Conservation (phyloP, 768 basidiomycete species). For the Leucosporidium scottii region DNA sequence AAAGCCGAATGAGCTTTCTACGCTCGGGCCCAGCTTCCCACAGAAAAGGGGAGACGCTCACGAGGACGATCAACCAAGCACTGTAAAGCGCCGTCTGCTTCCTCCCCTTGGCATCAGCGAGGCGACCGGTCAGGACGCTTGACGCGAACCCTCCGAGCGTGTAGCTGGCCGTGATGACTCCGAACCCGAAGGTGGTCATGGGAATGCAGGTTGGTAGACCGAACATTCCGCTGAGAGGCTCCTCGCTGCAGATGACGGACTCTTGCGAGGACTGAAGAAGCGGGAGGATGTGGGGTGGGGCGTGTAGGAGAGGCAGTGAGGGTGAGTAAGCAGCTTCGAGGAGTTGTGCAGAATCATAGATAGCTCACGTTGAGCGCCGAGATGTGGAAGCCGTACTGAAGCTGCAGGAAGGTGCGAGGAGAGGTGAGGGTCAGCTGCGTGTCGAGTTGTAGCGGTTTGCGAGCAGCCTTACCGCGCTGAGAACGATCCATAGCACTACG, state of each 20-base stretch:
- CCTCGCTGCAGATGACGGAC: slow-evolving; percentile 5
- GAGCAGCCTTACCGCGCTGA: background rate
- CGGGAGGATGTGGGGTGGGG: background rate
- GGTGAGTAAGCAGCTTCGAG: background rate
- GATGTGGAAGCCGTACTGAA: slow-evolving; percentile 83
- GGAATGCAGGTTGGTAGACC: slow-evolving; percentile 66
- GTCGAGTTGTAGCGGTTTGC: background rate
- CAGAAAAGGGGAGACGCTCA: background rate
- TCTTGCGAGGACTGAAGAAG: background rate
- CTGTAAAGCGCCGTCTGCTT: slow-evolving; percentile 60
- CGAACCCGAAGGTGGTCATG: slow-evolving; percentile 70
- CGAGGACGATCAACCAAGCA: slow-evolving; percentile 50
- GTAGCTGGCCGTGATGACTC: slow-evolving; percentile 74
- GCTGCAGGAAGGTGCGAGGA: background rate
- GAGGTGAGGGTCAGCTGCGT: background rate
- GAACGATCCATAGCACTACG: background rate
- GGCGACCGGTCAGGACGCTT: slow-evolving; percentile 58
- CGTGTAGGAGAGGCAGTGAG: background rate
- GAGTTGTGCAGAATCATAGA: background rate
- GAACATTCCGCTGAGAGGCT: slow-evolving; percentile 11
- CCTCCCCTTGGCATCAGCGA: slow-evolving; percentile 67
- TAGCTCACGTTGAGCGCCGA: slow-evolving; percentile 63
- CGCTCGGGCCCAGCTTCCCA: background rate
- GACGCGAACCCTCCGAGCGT: slow-evolving; percentile 81
- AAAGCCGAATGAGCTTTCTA: background rate